phyloP scores from a whole-genome alignment of 1,284 basidiomycete species.

The Schizophyllum amplum region DNA sequence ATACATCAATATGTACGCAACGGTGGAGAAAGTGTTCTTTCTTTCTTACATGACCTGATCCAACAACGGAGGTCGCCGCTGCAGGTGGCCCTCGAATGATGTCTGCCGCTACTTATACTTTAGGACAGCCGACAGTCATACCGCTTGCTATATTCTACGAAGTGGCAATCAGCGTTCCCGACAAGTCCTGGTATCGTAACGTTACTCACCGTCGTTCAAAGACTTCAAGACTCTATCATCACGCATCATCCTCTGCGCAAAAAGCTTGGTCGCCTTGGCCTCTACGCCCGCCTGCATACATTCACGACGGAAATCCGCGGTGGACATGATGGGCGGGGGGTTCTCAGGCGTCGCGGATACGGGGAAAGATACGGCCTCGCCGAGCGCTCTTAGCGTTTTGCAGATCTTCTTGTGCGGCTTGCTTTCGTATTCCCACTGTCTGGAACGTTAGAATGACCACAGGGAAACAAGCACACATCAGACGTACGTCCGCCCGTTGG shows the following conservation, averaged over 20 bases:
- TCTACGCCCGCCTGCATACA: not conserved
- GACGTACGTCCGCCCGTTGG: slow-evolving; percentile 4
- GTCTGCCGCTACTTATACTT: no score
- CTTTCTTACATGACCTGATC: no score
- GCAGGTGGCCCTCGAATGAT: no score
- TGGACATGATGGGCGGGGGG: not conserved
- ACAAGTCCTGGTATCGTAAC: not conserved
- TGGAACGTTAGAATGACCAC: not conserved
- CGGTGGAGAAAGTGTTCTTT: no score
- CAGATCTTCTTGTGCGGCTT: slow-evolving; percentile 9
- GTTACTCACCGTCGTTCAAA: slow-evolving; percentile 8
- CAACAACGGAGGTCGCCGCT: no score
- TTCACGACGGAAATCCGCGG: slow-evolving; percentile 1
- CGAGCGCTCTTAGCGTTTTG: slow-evolving; percentile 7
- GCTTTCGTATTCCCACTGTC: slow-evolving; percentile 3
- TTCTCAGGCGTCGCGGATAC: slow-evolving; percentile 1
- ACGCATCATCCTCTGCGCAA: slow-evolving; percentile 4
- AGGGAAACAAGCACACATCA: not conserved
- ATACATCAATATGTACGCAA: no score
- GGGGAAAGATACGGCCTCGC: slow-evolving; percentile 7
- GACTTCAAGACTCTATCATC: slow-evolving; percentile 8
- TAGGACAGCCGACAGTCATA: not conserved
- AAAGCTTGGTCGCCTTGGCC: not conserved
- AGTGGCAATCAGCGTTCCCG: not conserved
- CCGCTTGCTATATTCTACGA: not conserved